phyloP scores from a whole-genome alignment of 805 yeast genomes.

The Teunomyces cretensis region DNA sequence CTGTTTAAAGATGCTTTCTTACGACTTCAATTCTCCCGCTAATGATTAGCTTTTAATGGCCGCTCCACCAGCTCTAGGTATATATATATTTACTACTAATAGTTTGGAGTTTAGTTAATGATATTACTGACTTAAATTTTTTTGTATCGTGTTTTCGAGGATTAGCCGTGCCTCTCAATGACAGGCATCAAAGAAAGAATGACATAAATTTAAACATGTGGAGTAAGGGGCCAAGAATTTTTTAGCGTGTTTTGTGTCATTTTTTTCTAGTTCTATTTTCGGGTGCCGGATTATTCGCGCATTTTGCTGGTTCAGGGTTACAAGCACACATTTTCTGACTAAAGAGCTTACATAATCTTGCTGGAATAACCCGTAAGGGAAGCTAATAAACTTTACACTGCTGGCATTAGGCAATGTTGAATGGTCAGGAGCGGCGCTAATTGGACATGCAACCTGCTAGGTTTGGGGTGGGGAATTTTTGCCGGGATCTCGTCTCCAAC shows the following conservation, averaged over 20 bases:
- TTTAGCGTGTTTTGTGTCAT: background rate
- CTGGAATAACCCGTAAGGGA: no score
- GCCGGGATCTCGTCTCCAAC: no score
- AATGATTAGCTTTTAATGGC: background rate
- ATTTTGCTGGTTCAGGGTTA: background rate
- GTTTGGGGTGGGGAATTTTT: no score
- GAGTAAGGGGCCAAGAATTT: background rate
- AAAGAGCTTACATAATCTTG: no score
- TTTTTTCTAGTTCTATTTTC: background rate
- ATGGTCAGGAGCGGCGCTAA: no score
- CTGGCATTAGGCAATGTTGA: no score
- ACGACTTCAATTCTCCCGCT: background rate
- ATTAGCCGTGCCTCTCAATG: background rate
- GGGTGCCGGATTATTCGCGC: background rate
- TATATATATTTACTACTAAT: background rate
- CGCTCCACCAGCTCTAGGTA: background rate
- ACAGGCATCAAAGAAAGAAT: background rate
- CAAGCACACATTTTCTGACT: background rate
- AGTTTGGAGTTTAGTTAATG: background rate
- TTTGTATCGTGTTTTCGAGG: background rate
- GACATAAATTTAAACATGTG: background rate
- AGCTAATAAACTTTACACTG: no score
- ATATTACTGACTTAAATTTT: background rate
- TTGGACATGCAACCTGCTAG: no score
- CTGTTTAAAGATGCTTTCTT: slow-evolving; percentile 14